Evolutionary conservation across 345 rosid genomes (phyloP), one percentile per base, ranked within the genome.

Genomic region (Physaria fendleri): DNA sequence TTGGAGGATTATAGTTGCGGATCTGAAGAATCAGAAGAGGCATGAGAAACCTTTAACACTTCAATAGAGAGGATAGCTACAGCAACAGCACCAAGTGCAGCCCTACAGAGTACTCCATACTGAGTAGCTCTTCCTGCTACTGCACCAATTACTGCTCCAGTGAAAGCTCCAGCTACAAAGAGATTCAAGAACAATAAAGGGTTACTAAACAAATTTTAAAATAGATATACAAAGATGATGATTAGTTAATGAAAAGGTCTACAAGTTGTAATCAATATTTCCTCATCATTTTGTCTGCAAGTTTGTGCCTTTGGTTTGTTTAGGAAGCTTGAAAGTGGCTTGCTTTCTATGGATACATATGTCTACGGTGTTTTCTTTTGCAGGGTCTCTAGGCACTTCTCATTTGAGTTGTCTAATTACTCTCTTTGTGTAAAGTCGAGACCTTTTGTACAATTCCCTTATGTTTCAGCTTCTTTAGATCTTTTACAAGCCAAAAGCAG

Each of bases 1-100:
- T 4, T 46, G 21, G 57, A 46, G 5, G 56, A 27, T 10, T 35
- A 21, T 32, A 56, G 56, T 18, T n/a, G n/a, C n/a, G 46, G 6
- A 15, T 4, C 10, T 13, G 47, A 37, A 35, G 69, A 44, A 48
- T 11, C 35, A 27, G 65, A 49, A 40, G n/a, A 85, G 12, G 90
- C 88, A 45, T 82, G 84, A 59, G 90, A 82, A 29, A 92, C 87
- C 73, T 89, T 88, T 74, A 86, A 77, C 30, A 84, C 77, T 75
- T 86, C 97, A 34, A 86, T 72, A 28, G 85, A 83, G 34, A 88
- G 82, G 9, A 83, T 74, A 41, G 85, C 86, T 59, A 93, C 96
- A 7, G 90, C 93, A 33, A 85, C 46, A 21, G 88, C 88, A 3
- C 91, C 91, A 8, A 83, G 55, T 49, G 81, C 82, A 59, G 87